Conservation (phyloP, 192 early-diverging fungal genomes). For the Coemansia sp. region DNA sequence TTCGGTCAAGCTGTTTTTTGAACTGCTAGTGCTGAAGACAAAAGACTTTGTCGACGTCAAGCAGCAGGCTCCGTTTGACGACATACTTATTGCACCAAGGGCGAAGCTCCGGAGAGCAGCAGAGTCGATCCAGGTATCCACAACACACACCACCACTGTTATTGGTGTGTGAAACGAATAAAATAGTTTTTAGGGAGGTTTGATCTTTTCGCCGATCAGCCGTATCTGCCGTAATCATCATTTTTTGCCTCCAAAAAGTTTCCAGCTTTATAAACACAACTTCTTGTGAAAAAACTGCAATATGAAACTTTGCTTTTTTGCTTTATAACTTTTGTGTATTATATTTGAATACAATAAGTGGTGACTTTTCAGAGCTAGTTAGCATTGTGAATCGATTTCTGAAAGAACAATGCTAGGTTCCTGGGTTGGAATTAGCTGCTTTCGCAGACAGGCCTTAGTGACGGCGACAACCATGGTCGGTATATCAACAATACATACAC, state of each 20-base stretch:
- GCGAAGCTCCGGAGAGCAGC: slow-evolving; percentile 33
- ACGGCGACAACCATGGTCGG: background rate
- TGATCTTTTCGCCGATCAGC: background rate
- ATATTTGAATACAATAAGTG: too few relatives aligned
- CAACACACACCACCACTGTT: background rate
- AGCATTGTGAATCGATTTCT: background rate
- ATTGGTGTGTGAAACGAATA: background rate
- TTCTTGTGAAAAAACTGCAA: too few relatives aligned
- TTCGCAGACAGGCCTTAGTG: background rate
- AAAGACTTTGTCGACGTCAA: slow-evolving; percentile 80
- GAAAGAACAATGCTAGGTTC: background rate
- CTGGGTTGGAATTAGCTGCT: background rate
- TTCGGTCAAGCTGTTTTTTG: slow-evolving; percentile 88
- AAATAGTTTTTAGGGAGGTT: too few relatives aligned
- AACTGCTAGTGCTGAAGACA: slow-evolving; percentile 86
- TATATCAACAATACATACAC: background rate
- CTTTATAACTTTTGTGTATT: background rate
- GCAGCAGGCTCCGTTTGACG: slow-evolving; percentile 79
- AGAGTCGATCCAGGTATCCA: slow-evolving; percentile 21
- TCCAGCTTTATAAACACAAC: too few relatives aligned
- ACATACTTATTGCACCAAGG: slow-evolving; percentile 68
- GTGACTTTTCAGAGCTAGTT: too few relatives aligned
- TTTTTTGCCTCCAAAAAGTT: background rate
- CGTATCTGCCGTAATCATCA: background rate
- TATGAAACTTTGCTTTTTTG: too few relatives aligned